Percentiles rank a stretch among this genome's conserved stretches.
phyloP scores from a whole-genome alignment of 2,329 filamentous ascomycete species.

The Talaromyces sp. region DNA sequence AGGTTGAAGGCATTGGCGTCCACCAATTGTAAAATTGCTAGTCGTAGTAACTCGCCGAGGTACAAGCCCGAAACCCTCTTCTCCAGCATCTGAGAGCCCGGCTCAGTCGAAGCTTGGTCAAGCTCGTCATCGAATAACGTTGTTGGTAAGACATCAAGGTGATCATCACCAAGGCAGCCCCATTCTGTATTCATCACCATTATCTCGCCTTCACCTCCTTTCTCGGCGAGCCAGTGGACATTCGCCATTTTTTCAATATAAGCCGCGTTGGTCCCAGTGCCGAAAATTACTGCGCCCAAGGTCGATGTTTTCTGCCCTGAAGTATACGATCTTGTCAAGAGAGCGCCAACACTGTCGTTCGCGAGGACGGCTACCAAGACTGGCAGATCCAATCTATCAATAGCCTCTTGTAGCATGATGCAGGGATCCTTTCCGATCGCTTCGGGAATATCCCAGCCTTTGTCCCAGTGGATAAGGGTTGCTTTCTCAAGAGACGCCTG shows the following conservation, averaged over 20 bases:
- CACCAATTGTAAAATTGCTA: conserved; percentile 10
- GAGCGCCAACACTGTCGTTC: conserved; percentile 18
- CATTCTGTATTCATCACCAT: conserved; percentile 20
- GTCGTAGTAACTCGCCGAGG: conserved; percentile 16
- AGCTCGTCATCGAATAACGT: conserved; percentile 15
- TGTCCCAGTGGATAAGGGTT: conserved; percentile 17
- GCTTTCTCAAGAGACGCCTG: conserved; percentile 15
- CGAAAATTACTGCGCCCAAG: conserved; percentile 16
- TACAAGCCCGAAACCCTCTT: conserved; percentile 18
- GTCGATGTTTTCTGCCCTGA: conserved; percentile 11
- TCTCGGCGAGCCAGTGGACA: conserved; percentile 3
- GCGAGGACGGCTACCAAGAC: conserved; percentile 15
- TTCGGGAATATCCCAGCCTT: conserved; percentile 19
- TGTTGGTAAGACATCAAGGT: conserved; percentile 14
- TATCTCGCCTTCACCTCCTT: neutral
- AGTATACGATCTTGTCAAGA: conserved; percentile 14
- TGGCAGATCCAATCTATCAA: conserved; percentile 13
- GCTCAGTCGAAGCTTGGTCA: conserved; percentile 11
- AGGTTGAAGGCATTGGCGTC: conserved; percentile 2
- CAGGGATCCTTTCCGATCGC: conserved; percentile 16
- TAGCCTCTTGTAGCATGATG: conserved; percentile 17
- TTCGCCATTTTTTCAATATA: conserved; percentile 15
- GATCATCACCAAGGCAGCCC: conserved; percentile 16
- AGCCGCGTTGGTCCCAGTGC: conserved; percentile 18
- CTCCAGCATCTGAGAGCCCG: conserved; percentile 16